Conservation (phyloP, 2,329 filamentous ascomycete species). For the Epichloe aotearoae region DNA sequence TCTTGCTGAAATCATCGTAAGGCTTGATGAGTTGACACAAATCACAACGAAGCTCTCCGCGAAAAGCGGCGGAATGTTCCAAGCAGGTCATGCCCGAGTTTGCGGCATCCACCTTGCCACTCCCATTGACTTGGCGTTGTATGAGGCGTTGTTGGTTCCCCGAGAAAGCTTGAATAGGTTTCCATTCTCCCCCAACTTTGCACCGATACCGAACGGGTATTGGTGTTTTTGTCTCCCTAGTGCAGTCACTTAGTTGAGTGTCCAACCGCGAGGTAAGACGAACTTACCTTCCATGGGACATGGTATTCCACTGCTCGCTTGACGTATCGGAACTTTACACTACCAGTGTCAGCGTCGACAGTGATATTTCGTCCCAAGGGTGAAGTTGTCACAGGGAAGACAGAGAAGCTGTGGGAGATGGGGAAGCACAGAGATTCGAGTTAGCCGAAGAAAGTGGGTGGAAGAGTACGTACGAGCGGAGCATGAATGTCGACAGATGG, state of each 20-base stretch:
- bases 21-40: slow-evolving; percentile 18
- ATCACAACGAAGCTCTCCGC: slow-evolving; percentile 17
- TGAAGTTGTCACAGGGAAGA: background rate
- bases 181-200: slow-evolving; percentile 25
- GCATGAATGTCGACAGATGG: background rate
- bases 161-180: slow-evolving; percentile 18
- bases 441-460: background rate
- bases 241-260: background rate
- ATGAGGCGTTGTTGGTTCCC: slow-evolving; percentile 18
- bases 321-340: background rate
- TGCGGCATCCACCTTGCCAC: slow-evolving; percentile 12
- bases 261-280: background rate
- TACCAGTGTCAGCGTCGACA: background rate
- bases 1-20: slow-evolving; percentile 18
- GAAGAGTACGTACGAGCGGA: background rate
- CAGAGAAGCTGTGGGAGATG: background rate
- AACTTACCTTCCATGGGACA: background rate
- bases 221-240: background rate
- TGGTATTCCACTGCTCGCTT: background rate
- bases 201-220: slow-evolving; percentile 17
- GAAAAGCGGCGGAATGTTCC: slow-evolving; percentile 16
- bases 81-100: slow-evolving; percentile 24
- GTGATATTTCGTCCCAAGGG: background rate
- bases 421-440: no score
- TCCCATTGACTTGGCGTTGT: slow-evolving; percentile 6